Evolutionary conservation across 495 filamentous ascomycete species (phyloP).

Genomic region (Cladorrhinum samala): DNA sequence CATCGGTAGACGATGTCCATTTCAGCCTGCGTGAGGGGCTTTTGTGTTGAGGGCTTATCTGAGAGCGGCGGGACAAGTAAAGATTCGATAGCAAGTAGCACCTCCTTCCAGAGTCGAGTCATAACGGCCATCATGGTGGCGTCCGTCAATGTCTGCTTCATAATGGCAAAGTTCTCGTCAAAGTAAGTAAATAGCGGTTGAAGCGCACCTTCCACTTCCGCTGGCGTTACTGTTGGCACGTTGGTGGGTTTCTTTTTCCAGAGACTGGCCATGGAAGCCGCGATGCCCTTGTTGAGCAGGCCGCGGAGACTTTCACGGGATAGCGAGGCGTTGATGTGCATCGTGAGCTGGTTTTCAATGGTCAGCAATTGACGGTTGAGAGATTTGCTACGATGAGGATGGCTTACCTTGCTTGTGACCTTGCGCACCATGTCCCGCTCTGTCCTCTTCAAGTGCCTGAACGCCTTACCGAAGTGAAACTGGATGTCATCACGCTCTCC

Average conservation of each 20-base stretch:
- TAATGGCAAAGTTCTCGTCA: constrained; percentile 97
- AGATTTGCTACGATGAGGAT: neutral
- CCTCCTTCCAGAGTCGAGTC: constrained; percentile 97
- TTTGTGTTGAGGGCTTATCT: constrained; percentile 88
- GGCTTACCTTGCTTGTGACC: constrained; percentile 89
- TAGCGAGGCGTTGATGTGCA: constrained; percentile 86
- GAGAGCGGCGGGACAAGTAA: constrained; percentile 91
- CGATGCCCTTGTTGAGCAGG: constrained; percentile 66
- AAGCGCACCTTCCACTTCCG: constrained; percentile 73
- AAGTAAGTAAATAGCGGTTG: constrained; percentile 94
- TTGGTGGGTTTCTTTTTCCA: constrained; percentile 56
- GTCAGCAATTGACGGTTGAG: constrained; percentile 1
- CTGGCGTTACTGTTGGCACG: constrained; percentile 53
- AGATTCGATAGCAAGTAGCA: constrained; percentile 81
- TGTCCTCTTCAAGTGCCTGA: constrained; percentile 87
- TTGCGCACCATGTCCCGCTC: constrained; percentile 97
- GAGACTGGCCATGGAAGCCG: constrained; percentile 74
- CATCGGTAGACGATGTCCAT: constrained; percentile 93
- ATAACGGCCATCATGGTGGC: constrained; percentile 96
- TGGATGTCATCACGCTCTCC: constrained; percentile 97
- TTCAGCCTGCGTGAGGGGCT: constrained; percentile 80
- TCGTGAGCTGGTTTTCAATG: constrained; percentile 60
- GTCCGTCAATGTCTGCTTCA: constrained; percentile 91
- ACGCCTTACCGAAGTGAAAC: constrained; percentile 97
- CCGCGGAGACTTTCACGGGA: constrained; percentile 72